Evolutionary conservation across 208 protist genomes (phyloP).

Genomic region (Acanthamoeba sp.): DNA sequence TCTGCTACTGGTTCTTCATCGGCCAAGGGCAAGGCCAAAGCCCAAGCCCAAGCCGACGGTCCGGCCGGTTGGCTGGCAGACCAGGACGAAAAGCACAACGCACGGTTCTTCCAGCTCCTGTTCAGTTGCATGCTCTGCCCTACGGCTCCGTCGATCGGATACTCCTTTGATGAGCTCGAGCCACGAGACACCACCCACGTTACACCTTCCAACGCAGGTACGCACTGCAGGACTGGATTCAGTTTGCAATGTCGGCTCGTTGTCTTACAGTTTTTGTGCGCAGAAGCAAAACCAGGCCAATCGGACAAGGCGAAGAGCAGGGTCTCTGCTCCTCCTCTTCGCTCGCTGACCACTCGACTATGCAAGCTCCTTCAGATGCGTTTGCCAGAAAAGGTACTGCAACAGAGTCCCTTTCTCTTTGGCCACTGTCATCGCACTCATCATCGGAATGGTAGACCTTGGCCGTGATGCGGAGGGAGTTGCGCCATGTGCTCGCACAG

Average conservation of each 20-base stretch:
- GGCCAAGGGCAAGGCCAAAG: constrained; percentile 21
- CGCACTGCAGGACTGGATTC: too few species aligned
- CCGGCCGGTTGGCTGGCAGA: neutral
- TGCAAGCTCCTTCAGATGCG: constrained; percentile 69
- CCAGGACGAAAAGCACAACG: neutral
- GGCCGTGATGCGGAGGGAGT: neutral
- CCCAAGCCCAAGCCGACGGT: neutral
- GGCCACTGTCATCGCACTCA: neutral
- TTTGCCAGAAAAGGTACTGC: constrained; percentile 29
- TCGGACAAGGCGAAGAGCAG: neutral
- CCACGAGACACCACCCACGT: neutral
- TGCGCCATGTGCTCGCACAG: constrained; percentile 3
- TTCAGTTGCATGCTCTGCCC: constrained; percentile 64
- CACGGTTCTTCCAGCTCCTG: constrained; percentile 32
- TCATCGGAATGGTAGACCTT: neutral
- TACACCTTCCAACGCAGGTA: neutral
- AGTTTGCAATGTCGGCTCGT: neutral
- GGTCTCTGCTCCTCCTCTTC: neutral
- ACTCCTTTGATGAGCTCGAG: constrained; percentile 58
- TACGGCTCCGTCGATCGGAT: constrained; percentile 31
- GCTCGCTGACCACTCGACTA: constrained; percentile 35
- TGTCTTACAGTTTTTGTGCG: neutral
- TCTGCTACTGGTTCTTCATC: neutral
- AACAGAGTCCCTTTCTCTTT: neutral
- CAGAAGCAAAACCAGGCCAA: neutral